Base-by-base conservation (phyloP, 371 early-diverging fungal genomes). In the Mortierella sp. region DNA sequence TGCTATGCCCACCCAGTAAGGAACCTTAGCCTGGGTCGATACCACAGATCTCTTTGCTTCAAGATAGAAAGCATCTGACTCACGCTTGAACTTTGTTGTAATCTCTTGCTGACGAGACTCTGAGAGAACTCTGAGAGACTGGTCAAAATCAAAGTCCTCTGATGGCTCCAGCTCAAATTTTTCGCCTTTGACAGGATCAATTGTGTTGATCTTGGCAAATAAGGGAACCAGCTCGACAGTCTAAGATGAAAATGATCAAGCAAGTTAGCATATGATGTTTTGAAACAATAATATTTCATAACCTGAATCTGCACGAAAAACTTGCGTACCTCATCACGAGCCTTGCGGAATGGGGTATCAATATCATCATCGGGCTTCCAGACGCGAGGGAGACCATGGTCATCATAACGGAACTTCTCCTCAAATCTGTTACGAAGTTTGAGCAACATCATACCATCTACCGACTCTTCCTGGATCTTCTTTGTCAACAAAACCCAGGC, bases 41-140 rank as follows among this genome's bases (percentile, higher is more conserved):
- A 98, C 97, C 64, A 96, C 92, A 0, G 97, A 94, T 32, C 99
- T 93, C 85, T 98, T 98, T 3, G 98, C 98, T 76, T 98, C 98
- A 66, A 97, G 83, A 71, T 94, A 98, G 76, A 96, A 89, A 2
- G 92, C 92, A 84, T 98, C 97, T 0, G 95, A 93, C 72, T 97
- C 97, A 30, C 94, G 89, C 78, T 91, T 91, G 88, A 97, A 96
- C 60, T 94, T 86, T 52, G 90, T 92, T n/a, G 89, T 88, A 65
- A 97, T 84, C 55, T 93, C 94, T 61, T 93, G 91, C 71, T 92
- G 91, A 57, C 93, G 92, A 8, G 90, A 84, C 55, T 92, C 89
- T 16, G 91, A 84, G 24, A 97, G 84, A 5, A 95, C 86, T 12
- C 78, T 85, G 69, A 93, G 84, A 1, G 93, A 87, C 22, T 88